These are phyloP conservation scores for Skeletonema tropicum DNA, from an alignment of 108 stramenopile species.

Conservation along the genomic window DNA sequence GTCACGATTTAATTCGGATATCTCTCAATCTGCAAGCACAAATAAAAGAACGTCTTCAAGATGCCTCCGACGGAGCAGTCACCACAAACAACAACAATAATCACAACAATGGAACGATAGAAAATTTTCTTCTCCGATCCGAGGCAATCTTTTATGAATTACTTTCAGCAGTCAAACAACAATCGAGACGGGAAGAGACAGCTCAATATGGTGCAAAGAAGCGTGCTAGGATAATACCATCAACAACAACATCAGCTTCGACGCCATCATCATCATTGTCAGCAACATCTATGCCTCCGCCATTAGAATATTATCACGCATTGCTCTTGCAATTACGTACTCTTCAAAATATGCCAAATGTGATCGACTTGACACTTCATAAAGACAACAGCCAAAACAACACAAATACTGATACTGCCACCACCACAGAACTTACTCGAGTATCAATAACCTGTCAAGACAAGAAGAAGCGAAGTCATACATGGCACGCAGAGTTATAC, in stretches of 20 bases:
- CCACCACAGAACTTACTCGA: conserved; percentile 26
- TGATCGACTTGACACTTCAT: conserved; percentile 37
- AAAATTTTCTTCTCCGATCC: conserved; percentile 44
- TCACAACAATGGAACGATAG: conserved; percentile 20
- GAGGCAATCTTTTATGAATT: conserved; percentile 46
- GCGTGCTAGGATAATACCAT: not conserved
- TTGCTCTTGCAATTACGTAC: conserved; percentile 31
- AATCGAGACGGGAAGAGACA: conserved; percentile 31
- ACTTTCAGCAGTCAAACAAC: conserved; percentile 38
- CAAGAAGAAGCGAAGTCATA: conserved; percentile 35
- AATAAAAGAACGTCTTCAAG: conserved; percentile 41
- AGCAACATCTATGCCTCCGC: conserved; percentile 19
- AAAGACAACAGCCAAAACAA: conserved; percentile 17
- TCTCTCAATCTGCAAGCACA: conserved; percentile 26
- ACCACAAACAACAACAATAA: not conserved
- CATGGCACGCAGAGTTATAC: conserved; percentile 51
- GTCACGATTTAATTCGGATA: conserved; percentile 32
- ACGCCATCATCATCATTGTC: not conserved
- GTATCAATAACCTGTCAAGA: conserved; percentile 48
- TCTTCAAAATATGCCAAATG: conserved; percentile 33
- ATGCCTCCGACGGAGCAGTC: conserved; percentile 42
- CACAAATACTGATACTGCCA: too few relatives aligned
- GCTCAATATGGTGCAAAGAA: not conserved
- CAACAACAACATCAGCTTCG: not conserved
- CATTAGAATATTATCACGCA: conserved; percentile 40